Evolutionary conservation across 2,329 filamentous ascomycete species (phyloP).

Genomic region (Orbilia quercus): DNA sequence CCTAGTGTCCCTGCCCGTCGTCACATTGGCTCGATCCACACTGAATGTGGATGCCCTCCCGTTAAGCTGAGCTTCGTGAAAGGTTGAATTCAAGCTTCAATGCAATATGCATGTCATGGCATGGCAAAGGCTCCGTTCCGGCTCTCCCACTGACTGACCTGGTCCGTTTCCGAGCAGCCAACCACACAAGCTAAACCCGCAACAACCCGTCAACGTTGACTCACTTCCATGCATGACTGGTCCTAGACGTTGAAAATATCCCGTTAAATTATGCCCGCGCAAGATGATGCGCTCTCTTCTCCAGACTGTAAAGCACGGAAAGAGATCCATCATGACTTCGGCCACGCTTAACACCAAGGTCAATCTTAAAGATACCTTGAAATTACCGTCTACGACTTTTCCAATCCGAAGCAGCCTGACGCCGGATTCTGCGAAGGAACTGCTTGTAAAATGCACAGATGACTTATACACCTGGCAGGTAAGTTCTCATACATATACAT

Average conservation of each 20-base stretch:
- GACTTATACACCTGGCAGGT: conserved; percentile 90
- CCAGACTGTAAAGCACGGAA: conserved; percentile 31
- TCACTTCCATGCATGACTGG: conserved; percentile 36
- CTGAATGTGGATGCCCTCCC: conserved; percentile 39
- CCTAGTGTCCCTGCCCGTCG: conserved; percentile 29
- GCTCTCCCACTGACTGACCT: conserved; percentile 12
- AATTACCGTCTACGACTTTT: conserved; percentile 79
- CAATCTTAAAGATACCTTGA: conserved; percentile 63
- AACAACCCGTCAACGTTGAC: conserved; percentile 38
- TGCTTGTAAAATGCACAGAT: conserved; percentile 83
- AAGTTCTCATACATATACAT: conserved; percentile 1
- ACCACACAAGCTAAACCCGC: conserved; percentile 17
- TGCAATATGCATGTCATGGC: conserved; percentile 10
- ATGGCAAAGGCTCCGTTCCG: too few species aligned
- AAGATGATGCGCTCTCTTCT: conserved; percentile 49
- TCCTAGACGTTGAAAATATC: conserved; percentile 15
- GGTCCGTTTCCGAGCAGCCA: conserved; percentile 26
- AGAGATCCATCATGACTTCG: conserved; percentile 55
- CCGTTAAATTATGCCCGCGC: conserved; percentile 15
- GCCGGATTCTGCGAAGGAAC: conserved; percentile 64
- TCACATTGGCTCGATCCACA: conserved; percentile 33
- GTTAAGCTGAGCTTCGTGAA: too few species aligned
- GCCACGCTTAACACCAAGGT: conserved; percentile 39
- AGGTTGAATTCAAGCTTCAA: conserved; percentile 27
- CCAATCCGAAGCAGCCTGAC: conserved; percentile 63